phyloP scores from a whole-genome alignment of 1,284 basidiomycete species.

The Trametes polyzona region DNA sequence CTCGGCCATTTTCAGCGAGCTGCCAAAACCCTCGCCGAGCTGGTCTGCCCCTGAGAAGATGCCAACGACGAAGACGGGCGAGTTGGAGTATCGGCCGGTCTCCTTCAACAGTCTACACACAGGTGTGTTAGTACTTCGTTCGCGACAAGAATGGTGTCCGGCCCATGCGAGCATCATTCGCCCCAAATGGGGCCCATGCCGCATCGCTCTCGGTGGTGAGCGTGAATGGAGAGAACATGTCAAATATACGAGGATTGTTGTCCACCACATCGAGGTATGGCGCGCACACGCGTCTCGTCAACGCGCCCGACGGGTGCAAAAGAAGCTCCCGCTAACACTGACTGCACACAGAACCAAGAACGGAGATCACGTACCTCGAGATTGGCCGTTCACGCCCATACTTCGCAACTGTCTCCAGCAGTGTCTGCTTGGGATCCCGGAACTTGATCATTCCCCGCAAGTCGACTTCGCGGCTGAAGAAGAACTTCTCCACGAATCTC shows the following conservation, averaged over 20 bases:
- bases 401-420: slow-evolving; percentile 78
- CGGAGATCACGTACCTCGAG: slow-evolving; percentile 56
- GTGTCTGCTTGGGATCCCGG: slow-evolving; percentile 80
- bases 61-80: slow-evolving; percentile 92
- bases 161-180: no score
- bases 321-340: no score
- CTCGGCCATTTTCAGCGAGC: slow-evolving; percentile 93
- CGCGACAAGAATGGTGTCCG: background rate
- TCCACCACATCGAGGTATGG: no score
- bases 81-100: slow-evolving; percentile 87
- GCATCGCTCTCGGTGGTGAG: no score
- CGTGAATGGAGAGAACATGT: no score
- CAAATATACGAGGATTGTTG: no score
- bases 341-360: background rate
- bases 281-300: no score
- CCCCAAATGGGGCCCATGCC: no score
- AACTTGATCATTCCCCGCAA: slow-evolving; percentile 88
- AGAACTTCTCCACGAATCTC: slow-evolving; percentile 84
- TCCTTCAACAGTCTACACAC: slow-evolving; percentile 88
- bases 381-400: slow-evolving; percentile 76
- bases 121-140: background rate
- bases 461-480: slow-evolving; percentile 84
- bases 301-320: no score
- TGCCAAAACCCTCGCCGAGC: slow-evolving; percentile 95
- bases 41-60: slow-evolving; percentile 89